Base-by-base conservation (phyloP, 768 basidiomycete species). In the Boletus edulis region DNA sequence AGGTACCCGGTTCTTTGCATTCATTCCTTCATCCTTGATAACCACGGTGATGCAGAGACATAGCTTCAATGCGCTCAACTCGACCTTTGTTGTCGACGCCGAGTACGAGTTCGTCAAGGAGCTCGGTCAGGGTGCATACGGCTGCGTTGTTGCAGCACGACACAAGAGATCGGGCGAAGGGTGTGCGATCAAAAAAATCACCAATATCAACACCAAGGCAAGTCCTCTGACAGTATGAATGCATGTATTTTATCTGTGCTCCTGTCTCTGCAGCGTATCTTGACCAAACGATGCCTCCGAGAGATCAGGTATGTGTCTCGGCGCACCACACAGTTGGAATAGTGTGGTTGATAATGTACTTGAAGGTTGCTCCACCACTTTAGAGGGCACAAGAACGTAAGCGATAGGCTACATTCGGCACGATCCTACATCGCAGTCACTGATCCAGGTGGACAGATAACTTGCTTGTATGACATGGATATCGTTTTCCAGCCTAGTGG, bases 401-500 rank as follows among this genome's bases (percentile, higher is more conserved):
- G 59, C 15, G 12, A 44, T 52, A 83, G 73, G 27, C 14, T 31
- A 49, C 57, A 38, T 12, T 55, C 27, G 35, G 14, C 14, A 45
- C 53, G 51, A 46, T 54, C 43, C 18, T 32, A 47, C 39, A 18
- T 29, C 6, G 34, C 32, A 10, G 18, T 45, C 7, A 20, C 52
- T 63, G 49, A 67, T 14, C 8, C 22, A 8, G 13, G n/a, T 31
- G 14, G 39, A 53, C 68, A 95, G 93, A 96, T 96, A 67, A 95
- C 93, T 53, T 95, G 94, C 65, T 74, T 99, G 43, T 99, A 98
- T 67, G 97, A 98, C 68, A 94, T 98, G 92, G 94, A 97, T 68
- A 93, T 98, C 49, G 93, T 99, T 43, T 91, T 95, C 70, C 91
- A 94, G 61, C 84, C 93, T 17, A 86, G 81, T 51, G 90, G 91